phyloP scores from a whole-genome alignment of 306 rosid species.

The Cicer cuneatum region DNA sequence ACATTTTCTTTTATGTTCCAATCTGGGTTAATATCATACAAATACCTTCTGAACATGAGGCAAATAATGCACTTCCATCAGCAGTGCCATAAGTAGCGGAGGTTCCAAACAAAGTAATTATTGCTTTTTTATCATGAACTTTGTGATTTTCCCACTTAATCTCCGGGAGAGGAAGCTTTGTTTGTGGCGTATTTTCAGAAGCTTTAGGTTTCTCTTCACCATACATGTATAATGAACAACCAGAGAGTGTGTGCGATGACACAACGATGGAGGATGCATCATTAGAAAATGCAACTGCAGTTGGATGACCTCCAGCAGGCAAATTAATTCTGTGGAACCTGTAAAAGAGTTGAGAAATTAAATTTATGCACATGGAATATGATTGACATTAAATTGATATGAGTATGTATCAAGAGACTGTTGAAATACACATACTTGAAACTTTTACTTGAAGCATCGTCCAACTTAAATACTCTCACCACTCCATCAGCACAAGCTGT shows the following conservation, averaged over 20 bases:
- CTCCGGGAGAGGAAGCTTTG: conserved; percentile 93
- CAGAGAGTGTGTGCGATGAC: conserved; percentile 76
- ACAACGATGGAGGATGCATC: conserved; percentile 77
- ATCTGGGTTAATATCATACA: conserved; percentile 14
- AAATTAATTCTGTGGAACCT: conserved; percentile 85
- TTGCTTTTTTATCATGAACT: conserved; percentile 79
- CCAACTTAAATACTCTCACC: conserved; percentile 90
- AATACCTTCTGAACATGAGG: conserved; percentile 98
- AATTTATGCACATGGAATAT: conserved; percentile 27
- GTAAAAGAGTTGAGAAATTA: conserved; percentile 49
- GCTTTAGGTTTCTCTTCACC: conserved; percentile 77
- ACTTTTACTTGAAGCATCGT: conserved; percentile 92
- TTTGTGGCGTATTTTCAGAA: conserved; percentile 62
- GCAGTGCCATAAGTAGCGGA: conserved; percentile 88
- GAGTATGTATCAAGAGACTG: conserved; percentile 30
- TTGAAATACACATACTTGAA: conserved; percentile 74
- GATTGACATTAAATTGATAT: conserved; percentile 33
- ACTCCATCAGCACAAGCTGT: conserved; percentile 98
- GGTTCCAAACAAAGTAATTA: conserved; percentile 77
- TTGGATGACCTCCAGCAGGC: conserved; percentile 93
- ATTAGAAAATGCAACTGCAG: conserved; percentile 70
- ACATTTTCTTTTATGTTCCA: conserved; percentile 6
- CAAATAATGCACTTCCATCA: conserved; percentile 89
- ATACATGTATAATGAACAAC: conserved; percentile 85
- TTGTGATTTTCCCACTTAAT: conserved; percentile 88